Evolutionary conservation across 768 basidiomycete genomes (phyloP).

Genomic region (Glaciozyma martinii): DNA sequence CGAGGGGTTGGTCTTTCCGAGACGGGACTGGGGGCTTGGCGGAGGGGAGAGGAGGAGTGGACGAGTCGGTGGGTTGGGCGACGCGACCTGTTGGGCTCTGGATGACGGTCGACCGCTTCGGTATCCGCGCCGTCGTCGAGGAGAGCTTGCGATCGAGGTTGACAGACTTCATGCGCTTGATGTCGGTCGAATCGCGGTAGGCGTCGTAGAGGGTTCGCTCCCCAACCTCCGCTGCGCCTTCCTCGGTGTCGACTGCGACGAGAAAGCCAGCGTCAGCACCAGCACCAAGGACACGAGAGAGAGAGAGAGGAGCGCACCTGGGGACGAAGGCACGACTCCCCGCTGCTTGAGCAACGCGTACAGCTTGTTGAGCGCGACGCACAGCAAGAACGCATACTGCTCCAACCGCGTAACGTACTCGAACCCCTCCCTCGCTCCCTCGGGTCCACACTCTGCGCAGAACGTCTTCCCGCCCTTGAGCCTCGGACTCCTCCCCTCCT

Average conservation of each 20-base stretch:
- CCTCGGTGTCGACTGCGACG: conserved; percentile 33
- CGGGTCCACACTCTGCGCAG: conserved; percentile 53
- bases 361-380: conserved; percentile 83
- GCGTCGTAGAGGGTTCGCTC: conserved; percentile 50
- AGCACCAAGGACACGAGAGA: background rate
- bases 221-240: conserved; percentile 40
- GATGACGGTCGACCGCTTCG: conserved; percentile 88
- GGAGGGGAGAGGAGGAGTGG: conserved; percentile 32
- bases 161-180: conserved; percentile 89
- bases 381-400: conserved; percentile 93
- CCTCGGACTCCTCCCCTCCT: background rate
- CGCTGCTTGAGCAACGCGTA: conserved; percentile 79
- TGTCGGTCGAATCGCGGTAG: conserved; percentile 77
- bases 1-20: conserved; percentile 30
- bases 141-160: conserved; percentile 92
- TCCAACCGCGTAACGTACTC: conserved; percentile 86
- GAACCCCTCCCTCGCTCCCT: conserved; percentile 50
- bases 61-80: conserved; percentile 49
- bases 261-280: background rate
- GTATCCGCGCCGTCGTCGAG: conserved; percentile 71
- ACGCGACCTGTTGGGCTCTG: conserved; percentile 86
- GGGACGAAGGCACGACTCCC: conserved; percentile 76
- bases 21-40: conserved; percentile 29
- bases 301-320: conserved; percentile 47
- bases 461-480: conserved; percentile 36